A percentile compares a stretch with the other conserved stretches of the same genome.
phyloP scores from a whole-genome alignment of 2,329 filamentous ascomycete genomes.

The Neonectria sp. region DNA sequence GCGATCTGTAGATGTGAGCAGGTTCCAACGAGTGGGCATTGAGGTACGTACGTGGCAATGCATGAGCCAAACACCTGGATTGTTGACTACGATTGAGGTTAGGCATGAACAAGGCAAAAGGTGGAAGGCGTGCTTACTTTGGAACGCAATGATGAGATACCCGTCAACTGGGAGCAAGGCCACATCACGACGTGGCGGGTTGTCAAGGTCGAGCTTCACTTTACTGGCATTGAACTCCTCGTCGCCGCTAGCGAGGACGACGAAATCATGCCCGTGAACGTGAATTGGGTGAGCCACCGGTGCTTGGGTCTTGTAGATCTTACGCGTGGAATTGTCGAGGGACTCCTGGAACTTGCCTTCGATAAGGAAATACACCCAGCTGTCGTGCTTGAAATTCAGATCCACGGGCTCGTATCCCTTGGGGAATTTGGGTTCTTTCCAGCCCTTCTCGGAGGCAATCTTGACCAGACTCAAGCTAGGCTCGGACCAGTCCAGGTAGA shows the following conservation, averaged over 20 bases:
- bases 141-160: constrained; percentile 24
- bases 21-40: not conserved
- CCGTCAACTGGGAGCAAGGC: constrained; percentile 22
- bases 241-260: constrained; percentile 37
- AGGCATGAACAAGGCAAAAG: not conserved
- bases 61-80: constrained; percentile 26
- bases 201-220: constrained; percentile 27
- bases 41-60: constrained; percentile 19
- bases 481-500: constrained; percentile 18
- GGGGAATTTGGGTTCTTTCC: constrained; percentile 14
- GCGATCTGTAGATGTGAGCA: constrained; percentile 14
- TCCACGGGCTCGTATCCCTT: constrained; percentile 22
- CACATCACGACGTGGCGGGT: constrained; percentile 24
- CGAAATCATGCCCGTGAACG: constrained; percentile 47
- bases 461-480: constrained; percentile 25
- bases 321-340: constrained; percentile 7
- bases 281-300: constrained; percentile 42
- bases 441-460: constrained; percentile 17
- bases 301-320: constrained; percentile 12
- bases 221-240: constrained; percentile 31
- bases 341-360: constrained; percentile 18
- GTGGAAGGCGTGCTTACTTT: not conserved
- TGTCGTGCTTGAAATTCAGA: not conserved
- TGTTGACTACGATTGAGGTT: constrained; percentile 6
- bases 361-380: constrained; percentile 24